Percentiles rank a stretch among this genome's conserved stretches.
phyloP scores from a whole-genome alignment of 176 grass and related monocot genomes.

The Ensete glaucum region DNA sequence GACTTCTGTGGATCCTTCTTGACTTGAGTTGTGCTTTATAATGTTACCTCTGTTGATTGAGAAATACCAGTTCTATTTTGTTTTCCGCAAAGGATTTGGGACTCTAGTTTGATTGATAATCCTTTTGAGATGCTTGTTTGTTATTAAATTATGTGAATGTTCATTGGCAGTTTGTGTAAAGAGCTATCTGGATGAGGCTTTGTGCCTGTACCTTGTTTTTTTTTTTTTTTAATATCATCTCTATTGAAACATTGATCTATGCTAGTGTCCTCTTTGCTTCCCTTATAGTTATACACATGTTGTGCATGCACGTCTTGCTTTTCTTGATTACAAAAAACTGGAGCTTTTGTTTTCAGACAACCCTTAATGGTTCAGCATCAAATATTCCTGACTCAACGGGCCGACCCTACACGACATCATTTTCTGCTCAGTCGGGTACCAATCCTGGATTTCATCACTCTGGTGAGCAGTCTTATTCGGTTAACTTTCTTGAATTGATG shows the following conservation, averaged over 20 bases:
- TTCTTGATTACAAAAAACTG: not conserved
- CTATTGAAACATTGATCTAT: not conserved
- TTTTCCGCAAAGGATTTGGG: not conserved
- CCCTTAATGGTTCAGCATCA: conserved; percentile 55
- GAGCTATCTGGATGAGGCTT: not conserved
- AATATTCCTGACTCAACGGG: conserved; percentile 80
- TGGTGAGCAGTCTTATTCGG: conserved; percentile 30
- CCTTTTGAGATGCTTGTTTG: too few relatives aligned
- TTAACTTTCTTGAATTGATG: not conserved
- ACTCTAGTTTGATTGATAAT: too few relatives aligned
- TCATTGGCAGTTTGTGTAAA: not conserved
- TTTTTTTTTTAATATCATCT: too few relatives aligned
- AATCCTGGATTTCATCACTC: conserved; percentile 85
- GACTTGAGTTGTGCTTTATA: not conserved
- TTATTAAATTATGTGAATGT: not conserved
- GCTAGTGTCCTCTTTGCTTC: not conserved
- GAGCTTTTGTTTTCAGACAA: conserved; percentile 42
- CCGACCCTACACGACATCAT: conserved; percentile 58
- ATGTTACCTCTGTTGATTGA: not conserved
- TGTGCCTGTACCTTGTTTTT: too few relatives aligned
- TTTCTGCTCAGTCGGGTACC: conserved; percentile 67
- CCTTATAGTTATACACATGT: not conserved
- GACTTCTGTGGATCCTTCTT: not conserved
- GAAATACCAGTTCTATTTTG: not conserved
- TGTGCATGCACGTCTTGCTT: not conserved